Evolutionary conservation across 176 grass and related monocot species (phyloP).

Genomic region (Zoysia japonica): DNA sequence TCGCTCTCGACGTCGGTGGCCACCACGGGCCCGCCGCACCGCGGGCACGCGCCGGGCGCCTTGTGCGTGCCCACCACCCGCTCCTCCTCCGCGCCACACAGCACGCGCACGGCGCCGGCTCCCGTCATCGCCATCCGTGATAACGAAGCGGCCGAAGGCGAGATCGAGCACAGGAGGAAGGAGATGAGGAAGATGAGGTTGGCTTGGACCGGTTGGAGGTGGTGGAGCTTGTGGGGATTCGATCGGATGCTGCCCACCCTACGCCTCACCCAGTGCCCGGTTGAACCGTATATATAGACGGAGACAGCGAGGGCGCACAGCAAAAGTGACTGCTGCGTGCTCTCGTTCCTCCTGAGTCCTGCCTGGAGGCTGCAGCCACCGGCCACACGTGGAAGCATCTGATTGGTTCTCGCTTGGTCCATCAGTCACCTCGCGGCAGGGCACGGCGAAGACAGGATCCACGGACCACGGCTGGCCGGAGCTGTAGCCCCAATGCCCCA

Average conservation of each 20-base stretch:
- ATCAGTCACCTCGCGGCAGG: background rate
- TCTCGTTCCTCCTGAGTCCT: background rate
- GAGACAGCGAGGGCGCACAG: background rate
- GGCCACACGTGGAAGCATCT: background rate
- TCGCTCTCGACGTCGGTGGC: constrained; percentile 68
- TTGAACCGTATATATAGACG: background rate
- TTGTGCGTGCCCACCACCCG: constrained; percentile 61
- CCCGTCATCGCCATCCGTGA: constrained; percentile 33
- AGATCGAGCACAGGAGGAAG: background rate
- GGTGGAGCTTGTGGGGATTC: background rate
- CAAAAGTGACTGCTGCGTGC: background rate
- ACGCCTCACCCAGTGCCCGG: background rate
- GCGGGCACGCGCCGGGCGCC: constrained; percentile 71
- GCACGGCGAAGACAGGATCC: background rate
- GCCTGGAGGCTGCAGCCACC: background rate
- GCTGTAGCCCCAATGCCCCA: background rate
- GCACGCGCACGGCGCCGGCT: constrained; percentile 9
- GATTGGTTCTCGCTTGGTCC: background rate
- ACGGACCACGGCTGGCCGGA: background rate
- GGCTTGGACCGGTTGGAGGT: background rate
- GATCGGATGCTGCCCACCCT: background rate
- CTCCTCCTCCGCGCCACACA: constrained; percentile 58
- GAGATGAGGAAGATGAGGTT: background rate
- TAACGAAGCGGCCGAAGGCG: background rate
- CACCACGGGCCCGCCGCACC: constrained; percentile 67